Evolutionary conservation across 495 filamentous ascomycete genomes (phyloP).

Genomic region (Chaetomium tenue): DNA sequence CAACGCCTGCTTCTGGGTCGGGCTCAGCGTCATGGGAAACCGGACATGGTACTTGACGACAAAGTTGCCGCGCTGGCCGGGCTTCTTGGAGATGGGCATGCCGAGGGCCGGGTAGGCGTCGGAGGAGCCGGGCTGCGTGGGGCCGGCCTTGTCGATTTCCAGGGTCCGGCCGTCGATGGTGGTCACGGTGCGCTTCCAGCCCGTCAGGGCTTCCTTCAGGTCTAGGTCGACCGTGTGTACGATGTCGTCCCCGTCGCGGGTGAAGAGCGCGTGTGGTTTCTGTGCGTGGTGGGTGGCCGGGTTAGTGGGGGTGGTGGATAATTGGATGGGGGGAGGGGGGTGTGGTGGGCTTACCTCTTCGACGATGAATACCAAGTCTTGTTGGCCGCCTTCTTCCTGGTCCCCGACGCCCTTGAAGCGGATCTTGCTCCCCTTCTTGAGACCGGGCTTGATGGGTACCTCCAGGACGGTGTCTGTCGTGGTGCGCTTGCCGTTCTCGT

Average conservation of each 20-base stretch:
- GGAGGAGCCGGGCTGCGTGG: constrained; percentile 75
- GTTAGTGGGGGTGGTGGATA: neutral
- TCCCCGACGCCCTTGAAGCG: constrained; percentile 95
- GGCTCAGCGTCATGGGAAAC: constrained; percentile 75
- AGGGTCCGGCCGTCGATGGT: constrained; percentile 91
- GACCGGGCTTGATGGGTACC: constrained; percentile 89
- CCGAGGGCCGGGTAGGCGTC: constrained; percentile 81
- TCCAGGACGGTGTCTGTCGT: constrained; percentile 87
- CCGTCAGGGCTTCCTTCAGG: constrained; percentile 95
- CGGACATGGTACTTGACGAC: constrained; percentile 87
- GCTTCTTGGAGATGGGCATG: constrained; percentile 91
- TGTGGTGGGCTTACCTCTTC: constrained; percentile 67
- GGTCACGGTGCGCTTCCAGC: constrained; percentile 85
- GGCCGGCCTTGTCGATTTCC: constrained; percentile 70
- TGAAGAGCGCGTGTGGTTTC: constrained; percentile 82
- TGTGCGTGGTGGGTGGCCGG: constrained; percentile 34
- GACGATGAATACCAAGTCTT: constrained; percentile 92
- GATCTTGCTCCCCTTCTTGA: constrained; percentile 95
- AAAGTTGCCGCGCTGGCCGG: constrained; percentile 77
- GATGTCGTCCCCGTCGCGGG: constrained; percentile 83
- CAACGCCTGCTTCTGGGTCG: constrained; percentile 72
- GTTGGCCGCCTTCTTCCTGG: constrained; percentile 94
- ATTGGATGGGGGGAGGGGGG: neutral
- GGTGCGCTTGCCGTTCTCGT: constrained; percentile 76
- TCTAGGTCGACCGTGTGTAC: constrained; percentile 70